A percentile compares a stretch with the other conserved stretches of the same genome.
phyloP scores from a whole-genome alignment of 2,329 filamentous ascomycete genomes.

The Phialocephala subalpina region DNA sequence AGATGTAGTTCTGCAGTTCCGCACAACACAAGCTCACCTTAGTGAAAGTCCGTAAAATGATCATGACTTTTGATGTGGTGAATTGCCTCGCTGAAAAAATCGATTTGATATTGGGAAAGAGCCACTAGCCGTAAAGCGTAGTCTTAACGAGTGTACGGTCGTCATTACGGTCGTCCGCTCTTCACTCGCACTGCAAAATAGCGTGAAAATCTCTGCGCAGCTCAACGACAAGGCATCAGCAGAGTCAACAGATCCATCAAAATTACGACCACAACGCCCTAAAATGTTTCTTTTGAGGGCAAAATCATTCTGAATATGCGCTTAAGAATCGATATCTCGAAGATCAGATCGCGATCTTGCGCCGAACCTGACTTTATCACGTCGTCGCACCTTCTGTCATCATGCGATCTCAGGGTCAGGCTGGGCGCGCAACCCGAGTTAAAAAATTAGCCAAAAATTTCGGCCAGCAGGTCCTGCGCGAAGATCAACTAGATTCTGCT shows the following conservation, averaged over 20 bases:
- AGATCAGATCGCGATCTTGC: slow-evolving; percentile 31
- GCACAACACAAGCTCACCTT: no score
- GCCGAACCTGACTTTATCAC: slow-evolving; percentile 29
- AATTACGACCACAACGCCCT: slow-evolving; percentile 35
- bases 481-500: slow-evolving; percentile 86
- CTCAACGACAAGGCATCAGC: neutral
- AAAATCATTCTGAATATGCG: slow-evolving; percentile 40
- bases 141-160: no score
- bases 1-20: no score
- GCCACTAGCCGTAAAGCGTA: no score
- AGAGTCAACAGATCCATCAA: slow-evolving; percentile 36
- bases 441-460: slow-evolving; percentile 65
- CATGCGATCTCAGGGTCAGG: slow-evolving; percentile 31
- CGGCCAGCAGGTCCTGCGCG: slow-evolving; percentile 68
- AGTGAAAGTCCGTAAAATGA: neutral
- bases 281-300: slow-evolving; percentile 31
- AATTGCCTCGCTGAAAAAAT: neutral
- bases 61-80: neutral
- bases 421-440: slow-evolving; percentile 45
- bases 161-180: no score
- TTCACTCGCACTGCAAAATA: neutral
- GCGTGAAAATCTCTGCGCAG: neutral
- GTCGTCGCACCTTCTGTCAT: slow-evolving; percentile 29
- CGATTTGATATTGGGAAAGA: neutral
- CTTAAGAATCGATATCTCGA: slow-evolving; percentile 9